These are phyloP conservation scores for Gossypium trilobum DNA, from an alignment of 441 rosid species.

Conservation along the genomic window DNA sequence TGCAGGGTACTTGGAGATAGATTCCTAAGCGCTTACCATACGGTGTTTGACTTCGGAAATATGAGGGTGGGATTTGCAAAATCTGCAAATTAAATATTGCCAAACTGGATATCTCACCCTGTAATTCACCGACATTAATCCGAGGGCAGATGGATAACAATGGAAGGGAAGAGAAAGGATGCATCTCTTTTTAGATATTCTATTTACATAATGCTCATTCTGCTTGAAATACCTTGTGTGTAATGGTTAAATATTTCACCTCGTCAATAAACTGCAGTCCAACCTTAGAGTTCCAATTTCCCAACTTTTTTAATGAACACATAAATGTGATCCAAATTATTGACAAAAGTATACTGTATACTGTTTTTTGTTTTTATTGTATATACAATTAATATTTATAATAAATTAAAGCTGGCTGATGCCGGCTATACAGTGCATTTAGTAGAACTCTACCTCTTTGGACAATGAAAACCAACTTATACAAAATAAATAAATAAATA, in stretches of 20 bases:
- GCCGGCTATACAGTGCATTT: neutral
- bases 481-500: neutral
- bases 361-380: neutral
- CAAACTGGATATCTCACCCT: neutral
- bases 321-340: neutral
- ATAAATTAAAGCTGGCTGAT: neutral
- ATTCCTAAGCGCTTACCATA: constrained; percentile 53
- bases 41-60: constrained; percentile 50
- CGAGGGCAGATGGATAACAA: neutral
- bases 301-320: too few species aligned
- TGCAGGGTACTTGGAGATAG: constrained; percentile 51
- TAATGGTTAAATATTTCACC: neutral
- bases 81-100: constrained; percentile 22
- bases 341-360: neutral
- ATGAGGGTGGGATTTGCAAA: constrained; percentile 43
- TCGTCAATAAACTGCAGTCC: neutral
- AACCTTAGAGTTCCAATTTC: neutral
- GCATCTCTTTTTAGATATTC: neutral
- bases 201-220: neutral
- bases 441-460: neutral
- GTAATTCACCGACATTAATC: neutral
- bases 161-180: neutral
- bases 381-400: neutral
- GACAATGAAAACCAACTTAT: neutral
- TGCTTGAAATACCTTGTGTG: neutral